Evolutionary conservation across 139 green algal genomes (phyloP).

Genomic region (Medakamo hakoo): DNA sequence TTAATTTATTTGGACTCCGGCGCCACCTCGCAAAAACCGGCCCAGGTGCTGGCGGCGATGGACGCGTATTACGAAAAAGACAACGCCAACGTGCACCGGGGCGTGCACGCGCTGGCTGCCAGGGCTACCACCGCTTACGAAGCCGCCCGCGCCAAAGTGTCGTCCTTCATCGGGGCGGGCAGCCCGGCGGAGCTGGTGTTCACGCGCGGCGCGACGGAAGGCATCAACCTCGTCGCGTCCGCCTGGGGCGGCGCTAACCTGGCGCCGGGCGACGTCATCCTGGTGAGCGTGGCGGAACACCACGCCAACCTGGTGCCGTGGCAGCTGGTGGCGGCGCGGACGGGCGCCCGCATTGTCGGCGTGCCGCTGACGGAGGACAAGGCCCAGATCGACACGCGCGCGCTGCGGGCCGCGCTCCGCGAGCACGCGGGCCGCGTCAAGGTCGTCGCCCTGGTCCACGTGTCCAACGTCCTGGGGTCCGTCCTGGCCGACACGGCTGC

Average conservation of each 20-base stretch:
- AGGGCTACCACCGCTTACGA: conserved; percentile 86
- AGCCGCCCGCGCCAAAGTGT: conserved; percentile 57
- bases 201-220: conserved; percentile 88
- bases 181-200: conserved; percentile 78
- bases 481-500: conserved; percentile 28
- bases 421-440: neutral
- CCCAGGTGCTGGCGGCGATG: conserved; percentile 47
- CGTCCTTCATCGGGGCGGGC: conserved; percentile 66
- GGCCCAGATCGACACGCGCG: conserved; percentile 48
- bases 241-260: conserved; percentile 79
- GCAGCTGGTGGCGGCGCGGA: conserved; percentile 78
- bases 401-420: neutral
- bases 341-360: conserved; percentile 58
- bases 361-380: conserved; percentile 36
- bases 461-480: conserved; percentile 85
- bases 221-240: conserved; percentile 94
- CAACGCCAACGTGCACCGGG: conserved; percentile 96
- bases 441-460: conserved; percentile 75
- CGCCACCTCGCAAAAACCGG: conserved; percentile 92
- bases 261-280: conserved; percentile 78
- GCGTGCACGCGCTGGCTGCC: conserved; percentile 64
- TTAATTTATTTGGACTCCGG: conserved; percentile 97
- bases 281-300: conserved; percentile 90
- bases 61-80: conserved; percentile 66
- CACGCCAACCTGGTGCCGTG: conserved; percentile 97